Evolutionary conservation across 2,329 filamentous ascomycete species (phyloP), one percentile per base, ranked within the genome.

Genomic region (Exophiala calicioides): DNA sequence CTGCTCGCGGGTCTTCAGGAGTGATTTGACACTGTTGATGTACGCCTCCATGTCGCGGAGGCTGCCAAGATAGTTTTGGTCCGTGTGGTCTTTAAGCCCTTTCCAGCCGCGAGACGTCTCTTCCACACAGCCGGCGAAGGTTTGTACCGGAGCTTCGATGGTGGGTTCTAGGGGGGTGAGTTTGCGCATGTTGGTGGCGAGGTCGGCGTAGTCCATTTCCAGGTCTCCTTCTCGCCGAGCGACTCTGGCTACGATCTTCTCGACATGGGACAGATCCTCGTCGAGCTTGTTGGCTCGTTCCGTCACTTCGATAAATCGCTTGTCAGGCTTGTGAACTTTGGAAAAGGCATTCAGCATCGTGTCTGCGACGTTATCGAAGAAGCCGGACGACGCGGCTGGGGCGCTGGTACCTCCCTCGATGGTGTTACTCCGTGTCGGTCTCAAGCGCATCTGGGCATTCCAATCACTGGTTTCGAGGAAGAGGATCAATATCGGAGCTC

Each of bases 341-440:
- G 87, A 90, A 63, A 98, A 98, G 29, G 90, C 91, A 65, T 97
- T 97, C 68, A 98, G 86, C 64, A 97, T 94, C 26, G 87, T 94
- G 66, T 98, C 93, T 30, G 93, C 89, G 64, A 97, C 89, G 60
- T 88, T 90, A 65, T 98, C 93, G 60, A 98, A 93, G 32, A 97
- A 88, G 29, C 90, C 77, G 19, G 76, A 76, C n/a, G 55, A 39
- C 4, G 50, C 45, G 62, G 64, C 64, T 5, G 70, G 69, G 27
- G 62, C 65, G 6, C 68, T 65, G 5, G 68, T 65, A 10, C 68
- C 66, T 9, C 69, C 65, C 39, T 65, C 69, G 52, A 68, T 65
- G 13, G 68, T 76, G 52, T 82, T 80, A 20, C 76, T 79, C 35
- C 91, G 79, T 40, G 80, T 77, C 8, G 85, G 80, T 36, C 90